These are phyloP conservation scores for Pleurozium schreberi DNA, from an alignment of 225 moss, liverwort and hornwort genomes.

Conservation along the genomic window DNA sequence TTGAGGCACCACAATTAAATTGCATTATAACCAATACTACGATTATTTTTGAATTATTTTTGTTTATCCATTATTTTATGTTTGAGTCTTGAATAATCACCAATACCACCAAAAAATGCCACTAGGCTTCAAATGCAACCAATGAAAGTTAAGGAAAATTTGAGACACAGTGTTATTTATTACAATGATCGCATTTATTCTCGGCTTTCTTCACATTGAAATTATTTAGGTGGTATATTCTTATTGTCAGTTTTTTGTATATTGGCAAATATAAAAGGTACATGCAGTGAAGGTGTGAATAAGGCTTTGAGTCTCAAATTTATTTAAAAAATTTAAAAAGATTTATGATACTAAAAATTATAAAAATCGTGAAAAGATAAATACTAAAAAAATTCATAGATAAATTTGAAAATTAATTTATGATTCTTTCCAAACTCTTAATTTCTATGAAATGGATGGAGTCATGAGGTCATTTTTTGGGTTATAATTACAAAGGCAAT, in stretches of 20 bases:
- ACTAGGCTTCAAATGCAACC: not conserved
- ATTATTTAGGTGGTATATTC: fast-evolving
- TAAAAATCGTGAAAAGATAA: not conserved
- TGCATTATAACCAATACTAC: not conserved
- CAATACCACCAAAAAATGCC: fast-evolving
- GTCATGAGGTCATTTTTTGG: too few relatives aligned
- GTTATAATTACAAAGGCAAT: too few relatives aligned
- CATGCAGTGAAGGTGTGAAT: fast-evolving
- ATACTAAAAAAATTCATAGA: not conserved
- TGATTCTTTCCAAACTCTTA: fast-evolving
- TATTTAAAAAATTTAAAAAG: not conserved
- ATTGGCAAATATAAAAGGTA: not conserved
- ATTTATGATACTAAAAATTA: not conserved
- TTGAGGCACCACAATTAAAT: not conserved
- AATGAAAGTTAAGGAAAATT: not conserved
- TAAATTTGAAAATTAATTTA: not conserved
- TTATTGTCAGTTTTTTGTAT: not conserved
- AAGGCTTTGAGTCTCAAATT: too few relatives aligned
- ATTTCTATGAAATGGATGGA: too few relatives aligned
- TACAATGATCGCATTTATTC: not conserved
- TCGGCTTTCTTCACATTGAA: not conserved
- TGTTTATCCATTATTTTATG: not conserved
- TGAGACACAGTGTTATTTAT: not conserved
- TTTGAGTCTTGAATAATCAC: not conserved
- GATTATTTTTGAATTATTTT: not conserved